Evolutionary conservation across 2,329 filamentous ascomycete species (phyloP).

Genomic region (Westerdykella aurantiaca): DNA sequence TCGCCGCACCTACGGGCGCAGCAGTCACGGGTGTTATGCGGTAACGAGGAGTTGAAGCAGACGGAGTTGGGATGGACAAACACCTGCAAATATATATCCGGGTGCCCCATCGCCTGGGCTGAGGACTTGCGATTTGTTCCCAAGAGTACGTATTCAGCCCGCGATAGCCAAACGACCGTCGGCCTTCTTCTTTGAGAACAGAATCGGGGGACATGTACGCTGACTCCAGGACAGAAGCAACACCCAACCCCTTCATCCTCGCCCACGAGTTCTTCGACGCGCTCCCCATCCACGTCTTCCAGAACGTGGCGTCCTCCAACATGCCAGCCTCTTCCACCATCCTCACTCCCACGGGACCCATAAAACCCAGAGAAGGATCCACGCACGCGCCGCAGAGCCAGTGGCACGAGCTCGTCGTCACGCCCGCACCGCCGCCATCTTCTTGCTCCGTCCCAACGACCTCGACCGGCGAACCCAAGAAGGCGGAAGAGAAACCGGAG

Average conservation of each 20-base stretch:
- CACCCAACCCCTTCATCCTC: constrained; percentile 82
- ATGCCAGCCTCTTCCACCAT: constrained; percentile 36
- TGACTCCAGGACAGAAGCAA: constrained; percentile 46
- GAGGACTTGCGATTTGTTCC: constrained; percentile 84
- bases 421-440: constrained; percentile 42
- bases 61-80: constrained; percentile 69
- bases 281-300: constrained; percentile 90
- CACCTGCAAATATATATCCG: constrained; percentile 65
- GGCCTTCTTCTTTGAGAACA: not conserved
- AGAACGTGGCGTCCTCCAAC: constrained; percentile 56
- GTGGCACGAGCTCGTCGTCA: constrained; percentile 42
- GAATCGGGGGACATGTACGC: not conserved
- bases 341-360: constrained; percentile 47
- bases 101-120: constrained; percentile 76
- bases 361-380: constrained; percentile 35
- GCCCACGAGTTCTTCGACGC: constrained; percentile 99
- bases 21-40: constrained; percentile 79
- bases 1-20: constrained; percentile 69
- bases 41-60: constrained; percentile 61
- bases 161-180: not conserved
- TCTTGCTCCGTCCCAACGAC: constrained; percentile 46
- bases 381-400: constrained; percentile 33
- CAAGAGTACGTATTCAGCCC: constrained; percentile 46
- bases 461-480: constrained; percentile 7
- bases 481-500: constrained; percentile 53